A percentile compares a stretch with the other conserved stretches of the same genome.
These are phyloP conservation scores for Amorphotheca resinae DNA, from an alignment of 495 filamentous ascomycete species.

Conservation along the genomic window DNA sequence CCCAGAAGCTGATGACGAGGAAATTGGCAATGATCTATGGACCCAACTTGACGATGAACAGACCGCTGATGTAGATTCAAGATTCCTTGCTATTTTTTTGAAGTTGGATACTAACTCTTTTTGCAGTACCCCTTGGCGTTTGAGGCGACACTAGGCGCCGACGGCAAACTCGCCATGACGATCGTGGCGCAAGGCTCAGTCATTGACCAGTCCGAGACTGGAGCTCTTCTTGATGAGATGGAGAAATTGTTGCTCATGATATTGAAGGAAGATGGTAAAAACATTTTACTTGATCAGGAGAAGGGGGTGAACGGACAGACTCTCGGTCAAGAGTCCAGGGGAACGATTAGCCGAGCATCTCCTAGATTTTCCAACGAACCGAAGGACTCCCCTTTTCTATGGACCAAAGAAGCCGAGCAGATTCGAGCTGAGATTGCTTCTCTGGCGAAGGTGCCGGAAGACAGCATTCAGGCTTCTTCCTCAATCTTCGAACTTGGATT, in stretches of 20 bases:
- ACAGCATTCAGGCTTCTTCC: slow-evolving; percentile 51
- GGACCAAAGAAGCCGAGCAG: slow-evolving; percentile 35
- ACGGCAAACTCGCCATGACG: slow-evolving; percentile 33
- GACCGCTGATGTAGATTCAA: slow-evolving; percentile 36
- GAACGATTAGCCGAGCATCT: not conserved
- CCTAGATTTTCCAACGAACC: not conserved
- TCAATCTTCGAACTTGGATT: slow-evolving; percentile 74
- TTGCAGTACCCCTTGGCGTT: slow-evolving; percentile 55
- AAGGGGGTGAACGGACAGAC: not conserved
- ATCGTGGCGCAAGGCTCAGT: slow-evolving; percentile 38
- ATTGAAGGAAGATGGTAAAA: slow-evolving; percentile 5
- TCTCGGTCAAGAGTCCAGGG: not conserved
- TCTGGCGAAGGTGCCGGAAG: slow-evolving; percentile 39
- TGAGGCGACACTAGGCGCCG: slow-evolving; percentile 44
- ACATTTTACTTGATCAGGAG: not conserved
- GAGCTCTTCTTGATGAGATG: slow-evolving; percentile 30
- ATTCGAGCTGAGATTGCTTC: slow-evolving; percentile 48
- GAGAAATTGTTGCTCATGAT: slow-evolving; percentile 9
- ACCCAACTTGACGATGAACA: slow-evolving; percentile 32
- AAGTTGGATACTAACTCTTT: not conserved
- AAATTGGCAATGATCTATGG: slow-evolving; percentile 36
- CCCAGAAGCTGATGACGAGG: slow-evolving; percentile 20
- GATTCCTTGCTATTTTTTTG: slow-evolving; percentile 3
- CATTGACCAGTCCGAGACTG: slow-evolving; percentile 22
- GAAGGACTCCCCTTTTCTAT: slow-evolving; percentile 29